phyloP scores from a whole-genome alignment of 495 filamentous ascomycete species.

The Hypomontagnella monticulosa region DNA sequence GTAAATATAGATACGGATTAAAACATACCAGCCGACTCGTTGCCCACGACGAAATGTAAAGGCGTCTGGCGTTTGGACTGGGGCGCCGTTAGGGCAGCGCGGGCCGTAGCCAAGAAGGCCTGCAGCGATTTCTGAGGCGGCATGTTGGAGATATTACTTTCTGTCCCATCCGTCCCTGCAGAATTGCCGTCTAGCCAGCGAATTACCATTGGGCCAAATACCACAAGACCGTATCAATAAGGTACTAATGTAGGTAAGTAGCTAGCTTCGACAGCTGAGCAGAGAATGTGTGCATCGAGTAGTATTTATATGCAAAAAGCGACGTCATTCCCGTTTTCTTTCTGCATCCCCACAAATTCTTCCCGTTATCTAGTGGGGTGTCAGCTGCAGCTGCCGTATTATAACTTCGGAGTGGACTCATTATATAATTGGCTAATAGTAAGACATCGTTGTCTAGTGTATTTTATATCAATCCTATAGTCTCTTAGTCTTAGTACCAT shows the following conservation, averaged over 20 bases:
- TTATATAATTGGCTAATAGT: constrained; percentile 1
- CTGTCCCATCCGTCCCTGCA: constrained; percentile 9
- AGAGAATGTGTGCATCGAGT: neutral
- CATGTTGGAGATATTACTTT: constrained; percentile 25
- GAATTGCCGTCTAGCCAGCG: neutral
- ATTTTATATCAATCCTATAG: neutral
- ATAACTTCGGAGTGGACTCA: neutral
- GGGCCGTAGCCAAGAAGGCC: constrained; percentile 53
- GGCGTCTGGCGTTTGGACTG: constrained; percentile 49
- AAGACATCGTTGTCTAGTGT: neutral
- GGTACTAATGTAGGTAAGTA: too few relatives aligned
- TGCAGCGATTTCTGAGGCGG: constrained; percentile 38
- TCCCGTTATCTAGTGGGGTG: neutral
- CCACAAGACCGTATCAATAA: neutral
- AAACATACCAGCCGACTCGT: constrained; percentile 71
- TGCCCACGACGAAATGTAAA: constrained; percentile 74
- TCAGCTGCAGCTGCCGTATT: neutral
- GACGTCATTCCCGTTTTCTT: constrained; percentile 17
- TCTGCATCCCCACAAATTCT: constrained; percentile 3
- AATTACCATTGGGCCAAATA: neutral
- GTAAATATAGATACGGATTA: neutral
- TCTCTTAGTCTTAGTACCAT: neutral
- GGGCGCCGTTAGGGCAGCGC: constrained; percentile 51
- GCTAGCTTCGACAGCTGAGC: too few relatives aligned
- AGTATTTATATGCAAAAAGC: constrained; percentile 13